Evolutionary conservation across 441 rosid genomes (phyloP).

Genomic region (Adansonia grandidieri): DNA sequence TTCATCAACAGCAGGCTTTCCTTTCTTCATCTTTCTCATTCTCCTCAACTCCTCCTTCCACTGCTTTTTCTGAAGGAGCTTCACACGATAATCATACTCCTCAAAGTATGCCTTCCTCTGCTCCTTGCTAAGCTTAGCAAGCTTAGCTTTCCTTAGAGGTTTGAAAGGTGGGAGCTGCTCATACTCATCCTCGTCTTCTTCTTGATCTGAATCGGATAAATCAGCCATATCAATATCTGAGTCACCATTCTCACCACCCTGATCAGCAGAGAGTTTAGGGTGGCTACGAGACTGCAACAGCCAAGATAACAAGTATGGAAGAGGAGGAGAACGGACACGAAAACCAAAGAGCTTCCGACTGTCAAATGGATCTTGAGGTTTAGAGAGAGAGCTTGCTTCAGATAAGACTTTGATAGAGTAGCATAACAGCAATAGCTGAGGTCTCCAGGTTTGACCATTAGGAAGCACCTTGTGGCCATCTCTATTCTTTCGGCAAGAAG

Average conservation of each 20-base stretch:
- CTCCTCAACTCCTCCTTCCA: slow-evolving; percentile 74
- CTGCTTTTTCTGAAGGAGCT: slow-evolving; percentile 77
- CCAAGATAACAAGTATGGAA: slow-evolving; percentile 86
- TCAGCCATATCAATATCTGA: slow-evolving; percentile 85
- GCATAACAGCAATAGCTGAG: slow-evolving; percentile 72
- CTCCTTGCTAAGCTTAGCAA: slow-evolving; percentile 68
- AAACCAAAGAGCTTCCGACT: slow-evolving; percentile 80
- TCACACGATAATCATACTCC: slow-evolving; percentile 83
- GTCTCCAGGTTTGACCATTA: slow-evolving; percentile 89
- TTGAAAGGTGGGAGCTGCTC: slow-evolving; percentile 96
- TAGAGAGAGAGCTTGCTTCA: slow-evolving; percentile 77
- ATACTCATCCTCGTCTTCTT: slow-evolving; percentile 86
- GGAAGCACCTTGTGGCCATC: slow-evolving; percentile 90
- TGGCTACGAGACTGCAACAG: slow-evolving; percentile 90
- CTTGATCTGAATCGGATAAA: slow-evolving; percentile 74
- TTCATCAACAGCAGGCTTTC: slow-evolving; percentile 54
- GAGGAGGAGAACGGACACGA: slow-evolving; percentile 82
- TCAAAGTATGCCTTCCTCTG: slow-evolving; percentile 74
- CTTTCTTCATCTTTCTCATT: slow-evolving; percentile 73
- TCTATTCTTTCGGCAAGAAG: slow-evolving; percentile 79
- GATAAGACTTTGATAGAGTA: slow-evolving; percentile 81
- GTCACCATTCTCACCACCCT: slow-evolving; percentile 77
- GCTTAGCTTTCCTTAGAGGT: slow-evolving; percentile 71
- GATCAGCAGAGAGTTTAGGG: slow-evolving; percentile 73
- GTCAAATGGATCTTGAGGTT: slow-evolving; percentile 81